Conservation (phyloP, 2,329 filamentous ascomycete species). For the Aspergillus pseudoviridinutans region DNA sequence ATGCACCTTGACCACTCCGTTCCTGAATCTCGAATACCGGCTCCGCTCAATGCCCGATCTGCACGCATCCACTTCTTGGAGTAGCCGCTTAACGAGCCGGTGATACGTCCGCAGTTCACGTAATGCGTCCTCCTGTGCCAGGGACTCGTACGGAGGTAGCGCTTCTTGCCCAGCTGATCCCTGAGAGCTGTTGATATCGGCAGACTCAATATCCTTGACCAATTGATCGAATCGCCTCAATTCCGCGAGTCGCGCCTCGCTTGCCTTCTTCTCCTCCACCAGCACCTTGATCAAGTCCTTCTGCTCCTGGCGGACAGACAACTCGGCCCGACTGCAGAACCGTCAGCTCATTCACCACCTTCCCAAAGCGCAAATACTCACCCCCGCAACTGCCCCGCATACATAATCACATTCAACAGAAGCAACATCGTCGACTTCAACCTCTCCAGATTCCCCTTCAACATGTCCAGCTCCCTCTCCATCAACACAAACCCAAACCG, state of each 20-base stretch:
- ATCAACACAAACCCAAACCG: slow-evolving; percentile 20
- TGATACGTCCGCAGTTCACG: neutral
- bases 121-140: neutral
- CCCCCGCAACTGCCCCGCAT: slow-evolving; percentile 22
- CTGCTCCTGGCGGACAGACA: neutral
- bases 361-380: neutral
- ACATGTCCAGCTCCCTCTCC: slow-evolving; percentile 20
- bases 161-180: neutral
- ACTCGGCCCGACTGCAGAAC: neutral
- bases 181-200: neutral
- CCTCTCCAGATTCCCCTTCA: slow-evolving; percentile 28
- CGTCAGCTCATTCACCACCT: neutral
- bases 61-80: neutral
- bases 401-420: slow-evolving; percentile 30
- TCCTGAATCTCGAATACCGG: neutral
- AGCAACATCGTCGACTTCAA: slow-evolving; percentile 27
- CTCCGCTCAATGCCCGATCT: neutral
- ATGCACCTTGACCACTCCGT: neutral
- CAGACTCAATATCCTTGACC: neutral
- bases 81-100: neutral
- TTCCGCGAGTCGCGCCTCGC: neutral
- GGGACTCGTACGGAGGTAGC: neutral
- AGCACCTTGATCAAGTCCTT: neutral
- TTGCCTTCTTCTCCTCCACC: neutral
- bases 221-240: neutral